phyloP scores from a whole-genome alignment of 768 basidiomycete species.

The Boletellus sp. region DNA sequence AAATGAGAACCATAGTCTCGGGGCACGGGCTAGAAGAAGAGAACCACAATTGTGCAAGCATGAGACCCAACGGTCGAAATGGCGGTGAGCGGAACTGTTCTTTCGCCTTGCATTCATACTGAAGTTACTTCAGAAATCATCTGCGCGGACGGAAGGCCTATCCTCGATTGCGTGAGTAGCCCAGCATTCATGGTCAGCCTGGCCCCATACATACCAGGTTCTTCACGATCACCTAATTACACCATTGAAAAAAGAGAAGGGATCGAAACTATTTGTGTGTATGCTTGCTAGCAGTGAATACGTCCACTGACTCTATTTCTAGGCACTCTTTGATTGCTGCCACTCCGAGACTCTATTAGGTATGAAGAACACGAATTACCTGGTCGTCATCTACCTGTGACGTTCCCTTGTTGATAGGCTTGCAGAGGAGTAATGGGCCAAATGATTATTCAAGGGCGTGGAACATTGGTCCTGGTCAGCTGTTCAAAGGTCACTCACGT shows the following conservation, averaged over 20 bases:
- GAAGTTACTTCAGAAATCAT: slow-evolving; percentile 17
- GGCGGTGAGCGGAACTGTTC: slow-evolving; percentile 35
- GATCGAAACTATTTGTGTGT: slow-evolving; percentile 20
- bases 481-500: slow-evolving; percentile 11
- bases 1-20: slow-evolving; percentile 8
- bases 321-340: slow-evolving; percentile 31
- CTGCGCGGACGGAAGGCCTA: slow-evolving; percentile 15
- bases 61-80: slow-evolving; percentile 47
- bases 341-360: slow-evolving; percentile 27
- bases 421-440: slow-evolving; percentile 12
- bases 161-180: slow-evolving; percentile 21
- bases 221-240: slow-evolving; percentile 19
- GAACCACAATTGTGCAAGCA: slow-evolving; percentile 24
- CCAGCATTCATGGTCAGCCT: neutral
- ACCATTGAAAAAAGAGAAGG: slow-evolving; percentile 18
- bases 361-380: slow-evolving; percentile 1
- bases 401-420: slow-evolving; percentile 9
- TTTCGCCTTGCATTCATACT: neutral
- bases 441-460: slow-evolving; percentile 17
- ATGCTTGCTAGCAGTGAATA: neutral
- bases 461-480: slow-evolving; percentile 9
- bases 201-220: slow-evolving; percentile 9
- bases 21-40: slow-evolving; percentile 22
- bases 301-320: neutral
- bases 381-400: neutral